Evolutionary conservation across 192 early-diverging fungal species (phyloP), one percentile per base, ranked within the genome.

Genomic region (Linnemannia elongata): DNA sequence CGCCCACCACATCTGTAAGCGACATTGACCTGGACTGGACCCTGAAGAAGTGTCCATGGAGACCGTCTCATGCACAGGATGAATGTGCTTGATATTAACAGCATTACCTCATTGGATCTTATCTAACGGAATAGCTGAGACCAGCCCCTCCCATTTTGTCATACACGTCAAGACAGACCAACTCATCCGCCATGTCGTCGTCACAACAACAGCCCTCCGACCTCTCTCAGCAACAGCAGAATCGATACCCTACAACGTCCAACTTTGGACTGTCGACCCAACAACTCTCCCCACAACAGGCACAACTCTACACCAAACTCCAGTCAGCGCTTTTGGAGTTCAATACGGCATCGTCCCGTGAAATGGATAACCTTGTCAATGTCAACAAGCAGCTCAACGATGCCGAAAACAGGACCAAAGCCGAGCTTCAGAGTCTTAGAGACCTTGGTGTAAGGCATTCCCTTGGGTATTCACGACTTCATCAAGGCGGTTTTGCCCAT

Each of bases 341-440:
- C 30, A 89, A 94, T 49, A 88, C 92, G 79, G 88, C 87, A 15
- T 88, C 93, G 44, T 91, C 94, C 33, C 80, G 83, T 0, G 92
- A 95, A 13, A 95, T 95, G 87, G 92, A 96, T 82, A 88, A 90
- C 76, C 89, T 95, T 33, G 80, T 96, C 63, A 89, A 89, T 49
- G 90, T 93, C 38, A 95, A 95, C 69, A 89, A 92, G 69, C 91
- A 94, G 57, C 91, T 98, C 17, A 92, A 94, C 81, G 93, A 95
- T 30, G 94, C 94, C 13, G 95, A 96, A 55, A 86, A 83, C 30
- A 90, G 91, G 10, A 92, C 97, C 18, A 88, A 90, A 17, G 87
- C 94, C 10, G 94, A 96, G 71, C 85, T 92, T 13, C 85, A 83
- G 17, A 88, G 91, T 88, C 89, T 97, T 41, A 72, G 82, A 6